Base-by-base conservation (phyloP, 2,329 filamentous ascomycete genomes). In the Colletotrichum sp. region DNA sequence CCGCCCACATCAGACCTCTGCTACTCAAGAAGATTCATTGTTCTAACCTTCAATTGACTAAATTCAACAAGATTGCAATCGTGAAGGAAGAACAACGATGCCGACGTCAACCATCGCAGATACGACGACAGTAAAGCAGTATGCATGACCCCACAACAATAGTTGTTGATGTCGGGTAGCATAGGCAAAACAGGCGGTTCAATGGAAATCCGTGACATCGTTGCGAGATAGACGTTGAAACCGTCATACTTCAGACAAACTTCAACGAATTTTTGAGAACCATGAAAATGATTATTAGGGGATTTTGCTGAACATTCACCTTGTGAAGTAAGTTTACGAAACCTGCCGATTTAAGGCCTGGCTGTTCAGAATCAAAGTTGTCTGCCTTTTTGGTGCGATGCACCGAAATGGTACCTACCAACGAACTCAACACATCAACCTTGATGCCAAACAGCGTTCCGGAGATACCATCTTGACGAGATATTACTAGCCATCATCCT, bases 111-210 rank as follows among this genome's bases (percentile, higher is more conserved):
- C 18, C 39, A 43, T 10, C 1, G 1, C 18, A 43, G 43, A 48
- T 12, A 21, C 18, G 10, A 48, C 6, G 43, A 48, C 9, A 48
- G 10, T 48, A 7, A 48, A 12, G 6, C n/a, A 21, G 3, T 21
- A 48, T n/a, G 43, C n/a, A 48, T 48, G 43, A 48, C 0, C 43
- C 10, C 10, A 48, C 0, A 21, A 0, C 5, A 48, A 48, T 21
- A 0, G 43, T 0, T 7, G 43, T 0, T 48, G n/a, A 6, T 48
- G 7, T 24, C 24, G 24, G 24, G 24, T 39, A 5, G 0, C 43
- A 48, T 48, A 1, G 0, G n/a, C 18, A 21, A 21, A 48, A 0
- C 18, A 43, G 39, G 16, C 0, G 0, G 39, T 43, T 2, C 18
- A 0, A n/a, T 43, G 18, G 39, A n/a, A 43, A 43, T 10, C 39